Conservation (phyloP, 805 yeast genomes). For the Gaillardinia entomophila region DNA sequence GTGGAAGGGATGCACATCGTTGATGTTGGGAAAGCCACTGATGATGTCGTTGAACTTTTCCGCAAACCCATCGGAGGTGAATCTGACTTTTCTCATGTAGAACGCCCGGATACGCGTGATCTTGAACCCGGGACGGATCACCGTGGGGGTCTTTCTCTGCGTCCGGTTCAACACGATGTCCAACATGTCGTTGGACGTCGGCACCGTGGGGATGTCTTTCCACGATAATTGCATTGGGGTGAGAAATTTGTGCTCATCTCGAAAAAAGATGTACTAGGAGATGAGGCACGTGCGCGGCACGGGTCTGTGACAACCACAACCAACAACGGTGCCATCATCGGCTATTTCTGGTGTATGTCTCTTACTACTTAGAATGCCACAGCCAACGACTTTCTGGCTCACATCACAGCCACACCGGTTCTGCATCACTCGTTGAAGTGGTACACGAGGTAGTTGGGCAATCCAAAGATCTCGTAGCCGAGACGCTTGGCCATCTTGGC, state of each 20-base stretch:
- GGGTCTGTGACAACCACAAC: too few species aligned
- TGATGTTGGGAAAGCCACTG: conserved; percentile 89
- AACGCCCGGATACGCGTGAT: conserved; percentile 95
- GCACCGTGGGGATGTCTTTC: conserved; percentile 97
- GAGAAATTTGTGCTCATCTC: too few species aligned
- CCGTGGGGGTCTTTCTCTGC: conserved; percentile 99
- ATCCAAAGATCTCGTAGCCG: conserved; percentile 85
- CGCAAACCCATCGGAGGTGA: conserved; percentile 91
- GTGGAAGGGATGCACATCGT: conserved; percentile 98
- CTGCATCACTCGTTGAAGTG: conserved; percentile 69
- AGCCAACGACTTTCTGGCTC: too few species aligned
- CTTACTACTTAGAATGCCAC: too few species aligned
- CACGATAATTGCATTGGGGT: conserved; percentile 95
- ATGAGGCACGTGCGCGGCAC: too few species aligned
- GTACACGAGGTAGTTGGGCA: conserved; percentile 90
- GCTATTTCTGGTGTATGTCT: too few species aligned
- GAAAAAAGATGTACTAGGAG: background rate
- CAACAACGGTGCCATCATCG: too few species aligned
- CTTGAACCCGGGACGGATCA: conserved; percentile 92
- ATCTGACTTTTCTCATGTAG: conserved; percentile 96
- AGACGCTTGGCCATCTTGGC: conserved; percentile 96
- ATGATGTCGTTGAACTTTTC: conserved; percentile 87
- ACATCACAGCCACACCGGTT: too few species aligned
- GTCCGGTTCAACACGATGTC: conserved; percentile 96
- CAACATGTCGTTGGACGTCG: conserved; percentile 85